Base-by-base conservation (phyloP, 179 eudicot genomes). In the Dionaea muscipula region DNA sequence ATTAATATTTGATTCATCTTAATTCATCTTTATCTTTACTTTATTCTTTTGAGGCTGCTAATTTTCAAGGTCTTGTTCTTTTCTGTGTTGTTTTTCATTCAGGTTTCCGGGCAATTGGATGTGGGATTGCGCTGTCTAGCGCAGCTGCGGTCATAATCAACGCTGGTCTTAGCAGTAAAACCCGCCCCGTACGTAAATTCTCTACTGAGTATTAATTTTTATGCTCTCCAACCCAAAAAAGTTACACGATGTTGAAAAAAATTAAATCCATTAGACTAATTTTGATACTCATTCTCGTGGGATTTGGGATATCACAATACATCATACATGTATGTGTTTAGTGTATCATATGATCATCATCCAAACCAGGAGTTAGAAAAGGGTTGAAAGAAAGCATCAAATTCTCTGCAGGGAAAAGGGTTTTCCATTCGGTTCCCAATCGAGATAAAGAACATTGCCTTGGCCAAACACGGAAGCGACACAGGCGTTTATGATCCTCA, bases 401-500 rank as follows among this genome's bases (percentile, higher is more conserved):
- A n/a, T 13, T 45, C 11, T 18, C 10, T 57, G 56, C 57, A 75
- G 80, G 80, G 80, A 1, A 75, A 68, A 55, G 57, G 47, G 26
- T 66, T 64, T 7, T 47, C 59, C 0, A 20, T 71, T 24, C 65
- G 57, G 13, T 83, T 89, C 52, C 95, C 97, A 0, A 89, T 89
- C 46, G 84, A 81, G 70, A 73, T 89, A 24, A 68, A 81, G 40
- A 86, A 89, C 62, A 89, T 89, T 40, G 62, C 78, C 0, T 62
- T 56, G 61, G 86, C 71, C 48, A 89, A 86, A 54, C 97, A 89
- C 57, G 75, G 78, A 6, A 89, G 97, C 61, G 97, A 89, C 62
- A 60, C 83, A 20, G 97, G 82, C 51, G 89, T 78, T 36, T 89
- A 83, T 26, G 97, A 89, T 61, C 39, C 68, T 4, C 73, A 86